phyloP scores from a whole-genome alignment of 257 asterid genomes.

The Nicotiana otophora region DNA sequence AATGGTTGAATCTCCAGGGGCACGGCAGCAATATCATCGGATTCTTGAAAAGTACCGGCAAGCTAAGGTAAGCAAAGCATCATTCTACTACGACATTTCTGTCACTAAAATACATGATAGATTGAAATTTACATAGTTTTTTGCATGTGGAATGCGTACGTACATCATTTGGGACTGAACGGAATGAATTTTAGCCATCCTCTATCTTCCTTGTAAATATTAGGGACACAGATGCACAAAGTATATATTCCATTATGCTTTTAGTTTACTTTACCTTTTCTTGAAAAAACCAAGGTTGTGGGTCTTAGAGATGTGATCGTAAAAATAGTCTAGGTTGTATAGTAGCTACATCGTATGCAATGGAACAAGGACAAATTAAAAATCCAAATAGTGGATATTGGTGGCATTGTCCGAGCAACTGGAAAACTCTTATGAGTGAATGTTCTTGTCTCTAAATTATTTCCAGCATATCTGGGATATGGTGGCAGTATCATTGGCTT shows the following conservation, averaged over 20 bases:
- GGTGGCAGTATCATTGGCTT: not conserved
- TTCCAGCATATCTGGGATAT: not conserved
- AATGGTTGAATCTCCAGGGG: conserved; percentile 76
- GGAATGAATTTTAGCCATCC: not conserved
- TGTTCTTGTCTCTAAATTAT: not conserved
- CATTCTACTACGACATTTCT: not conserved
- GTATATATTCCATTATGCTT: conserved; percentile 1
- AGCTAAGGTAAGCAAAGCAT: conserved; percentile 61
- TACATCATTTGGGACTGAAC: not conserved
- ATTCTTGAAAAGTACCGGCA: conserved; percentile 67
- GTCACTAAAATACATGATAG: not conserved
- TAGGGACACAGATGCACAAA: not conserved
- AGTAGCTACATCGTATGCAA: not conserved
- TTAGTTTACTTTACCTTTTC: not conserved
- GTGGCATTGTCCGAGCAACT: not conserved
- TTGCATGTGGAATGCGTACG: not conserved
- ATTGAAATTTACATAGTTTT: not conserved
- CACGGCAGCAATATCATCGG: conserved; percentile 88
- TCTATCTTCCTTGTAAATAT: not conserved
- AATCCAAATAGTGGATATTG: not conserved
- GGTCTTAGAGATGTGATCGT: not conserved
- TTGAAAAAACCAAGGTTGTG: not conserved
- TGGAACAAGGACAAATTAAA: not conserved
- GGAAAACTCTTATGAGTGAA: not conserved
- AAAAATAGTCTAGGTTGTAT: not conserved